Percentiles rank a stretch among this genome's conserved stretches.
Evolutionary conservation across 2,329 filamentous ascomycete species (phyloP).

Genomic region (Colletotrichum tropicicola): DNA sequence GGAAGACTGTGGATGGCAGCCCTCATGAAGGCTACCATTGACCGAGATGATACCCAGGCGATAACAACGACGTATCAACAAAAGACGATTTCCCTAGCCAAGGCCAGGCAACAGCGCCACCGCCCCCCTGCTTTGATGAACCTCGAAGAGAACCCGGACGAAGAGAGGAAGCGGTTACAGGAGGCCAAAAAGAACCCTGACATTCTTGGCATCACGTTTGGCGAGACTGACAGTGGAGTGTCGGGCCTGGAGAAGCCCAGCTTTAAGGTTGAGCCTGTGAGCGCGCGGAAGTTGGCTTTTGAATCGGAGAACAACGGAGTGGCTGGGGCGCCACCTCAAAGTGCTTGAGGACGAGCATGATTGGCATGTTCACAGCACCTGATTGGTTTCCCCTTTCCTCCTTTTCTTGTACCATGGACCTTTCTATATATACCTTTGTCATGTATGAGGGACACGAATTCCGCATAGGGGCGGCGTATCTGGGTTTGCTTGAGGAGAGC

Average conservation of each 20-base stretch:
- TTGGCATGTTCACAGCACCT: neutral
- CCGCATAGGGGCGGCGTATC: conserved; percentile 30
- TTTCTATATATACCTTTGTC: conserved; percentile 32
- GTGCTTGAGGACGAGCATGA: conserved; percentile 36
- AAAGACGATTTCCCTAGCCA: conserved; percentile 92
- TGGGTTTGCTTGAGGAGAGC: conserved; percentile 23
- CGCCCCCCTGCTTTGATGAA: conserved; percentile 90
- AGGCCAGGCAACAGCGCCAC: conserved; percentile 87
- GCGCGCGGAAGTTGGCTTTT: conserved; percentile 33
- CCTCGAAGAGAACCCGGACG: conserved; percentile 55
- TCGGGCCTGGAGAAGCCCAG: conserved; percentile 51
- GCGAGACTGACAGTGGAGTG: conserved; percentile 52
- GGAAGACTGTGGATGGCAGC: conserved; percentile 98
- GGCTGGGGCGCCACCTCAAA: conserved; percentile 37
- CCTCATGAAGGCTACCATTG: conserved; percentile 98
- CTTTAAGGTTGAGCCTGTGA: conserved; percentile 42
- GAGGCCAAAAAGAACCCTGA: conserved; percentile 41
- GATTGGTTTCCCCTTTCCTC: conserved; percentile 13
- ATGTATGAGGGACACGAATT: conserved; percentile 32
- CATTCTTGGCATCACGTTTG: conserved; percentile 52
- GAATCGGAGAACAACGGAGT: conserved; percentile 38
- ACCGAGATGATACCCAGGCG: conserved; percentile 82
- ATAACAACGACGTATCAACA: conserved; percentile 95
- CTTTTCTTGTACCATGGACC: conserved; percentile 29
- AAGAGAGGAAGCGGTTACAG: conserved; percentile 36